phyloP scores from a whole-genome alignment of 164 flowering plant genomes.

The Houttuynia cordata region DNA sequence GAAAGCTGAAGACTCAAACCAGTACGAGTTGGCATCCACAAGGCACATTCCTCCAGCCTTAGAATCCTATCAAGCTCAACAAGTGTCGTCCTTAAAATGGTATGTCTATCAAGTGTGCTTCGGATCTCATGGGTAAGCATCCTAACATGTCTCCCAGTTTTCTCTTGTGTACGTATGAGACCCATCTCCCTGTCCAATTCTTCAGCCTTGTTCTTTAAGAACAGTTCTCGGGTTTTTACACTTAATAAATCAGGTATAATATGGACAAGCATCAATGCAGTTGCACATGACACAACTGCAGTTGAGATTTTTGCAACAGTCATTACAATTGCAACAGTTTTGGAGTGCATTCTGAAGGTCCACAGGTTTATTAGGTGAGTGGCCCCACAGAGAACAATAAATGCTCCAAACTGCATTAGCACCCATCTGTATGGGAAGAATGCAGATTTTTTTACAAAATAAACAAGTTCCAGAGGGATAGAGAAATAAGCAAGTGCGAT shows the following conservation, averaged over 20 bases:
- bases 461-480: slow-evolving; percentile 62
- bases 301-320: slow-evolving; percentile 52
- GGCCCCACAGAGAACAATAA: slow-evolving; percentile 67
- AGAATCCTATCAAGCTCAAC: slow-evolving; percentile 61
- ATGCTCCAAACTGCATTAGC: slow-evolving; percentile 74
- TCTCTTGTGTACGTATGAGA: slow-evolving; percentile 58
- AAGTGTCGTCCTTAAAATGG: slow-evolving; percentile 65
- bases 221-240: slow-evolving; percentile 50
- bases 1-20: slow-evolving; percentile 41
- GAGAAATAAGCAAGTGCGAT: slow-evolving; percentile 65
- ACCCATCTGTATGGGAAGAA: slow-evolving; percentile 83
- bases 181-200: slow-evolving; percentile 74
- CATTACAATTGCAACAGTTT: slow-evolving; percentile 52
- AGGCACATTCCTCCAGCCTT: slow-evolving; percentile 56
- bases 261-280: slow-evolving; percentile 75
- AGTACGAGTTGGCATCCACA: slow-evolving; percentile 65
- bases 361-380: slow-evolving; percentile 66
- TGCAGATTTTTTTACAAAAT: slow-evolving; percentile 56
- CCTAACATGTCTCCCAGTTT: slow-evolving; percentile 74
- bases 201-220: slow-evolving; percentile 49
- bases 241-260: slow-evolving; percentile 63
- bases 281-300: slow-evolving; percentile 62
- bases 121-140: slow-evolving; percentile 84
- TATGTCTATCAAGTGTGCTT: slow-evolving; percentile 61
- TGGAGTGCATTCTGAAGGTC: slow-evolving; percentile 56